phyloP scores from a whole-genome alignment of 768 basidiomycete species.

The Suillus subalutaceus region DNA sequence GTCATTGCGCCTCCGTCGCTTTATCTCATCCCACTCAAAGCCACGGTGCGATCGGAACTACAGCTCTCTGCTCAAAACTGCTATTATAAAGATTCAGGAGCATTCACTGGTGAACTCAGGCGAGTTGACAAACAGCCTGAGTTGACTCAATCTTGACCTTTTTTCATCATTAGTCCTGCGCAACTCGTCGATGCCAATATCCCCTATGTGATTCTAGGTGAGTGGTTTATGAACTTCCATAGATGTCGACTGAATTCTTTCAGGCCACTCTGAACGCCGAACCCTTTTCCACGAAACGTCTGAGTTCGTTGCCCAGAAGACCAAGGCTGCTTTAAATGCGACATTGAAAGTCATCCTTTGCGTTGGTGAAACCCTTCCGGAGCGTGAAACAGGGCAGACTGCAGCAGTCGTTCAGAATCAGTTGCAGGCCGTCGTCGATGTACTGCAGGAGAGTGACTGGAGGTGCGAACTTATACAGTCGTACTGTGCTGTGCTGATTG shows the following conservation, averaged over 20 bases:
- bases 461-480: slow-evolving; percentile 49
- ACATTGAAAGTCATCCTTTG: slow-evolving; percentile 91
- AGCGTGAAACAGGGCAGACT: slow-evolving; percentile 83
- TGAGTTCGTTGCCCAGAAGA: slow-evolving; percentile 82
- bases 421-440: slow-evolving; percentile 71
- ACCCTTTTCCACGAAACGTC: slow-evolving; percentile 90
- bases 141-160: background rate
- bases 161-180: slow-evolving; percentile 51
- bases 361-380: slow-evolving; percentile 89
- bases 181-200: slow-evolving; percentile 88
- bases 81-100: slow-evolving; percentile 81
- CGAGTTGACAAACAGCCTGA: slow-evolving; percentile 30
- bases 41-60: slow-evolving; percentile 63
- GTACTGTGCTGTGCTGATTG: background rate
- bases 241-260: slow-evolving; percentile 9
- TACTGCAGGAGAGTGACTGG: slow-evolving; percentile 73
- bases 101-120: slow-evolving; percentile 98
- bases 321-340: slow-evolving; percentile 75
- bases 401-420: slow-evolving; percentile 80
- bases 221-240: slow-evolving; percentile 20
- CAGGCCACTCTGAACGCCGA: slow-evolving; percentile 96
- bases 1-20: slow-evolving; percentile 90
- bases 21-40: slow-evolving; percentile 78
- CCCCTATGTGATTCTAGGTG: slow-evolving; percentile 91
- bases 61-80: slow-evolving; percentile 91